Percentiles rank a stretch among this genome's conserved stretches.
phyloP scores from a whole-genome alignment of 2,329 filamentous ascomycete species.

The Lachnellula hyalina region DNA sequence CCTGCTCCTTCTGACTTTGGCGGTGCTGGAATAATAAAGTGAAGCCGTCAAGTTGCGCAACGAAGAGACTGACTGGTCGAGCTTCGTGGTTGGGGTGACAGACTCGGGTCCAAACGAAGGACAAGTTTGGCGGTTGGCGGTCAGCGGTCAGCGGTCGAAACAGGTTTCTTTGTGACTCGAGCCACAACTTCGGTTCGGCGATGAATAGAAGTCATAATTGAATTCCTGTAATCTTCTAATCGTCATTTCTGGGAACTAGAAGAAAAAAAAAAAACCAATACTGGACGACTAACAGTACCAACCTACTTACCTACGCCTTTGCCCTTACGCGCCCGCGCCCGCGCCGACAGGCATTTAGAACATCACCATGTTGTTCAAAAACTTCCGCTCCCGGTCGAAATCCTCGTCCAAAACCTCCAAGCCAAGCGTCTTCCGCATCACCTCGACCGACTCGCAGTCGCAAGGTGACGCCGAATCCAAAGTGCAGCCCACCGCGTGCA shows the following conservation, averaged over 20 bases:
- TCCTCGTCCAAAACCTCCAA: constrained; percentile 19
- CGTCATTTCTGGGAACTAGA: background rate
- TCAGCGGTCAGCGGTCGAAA: too few relatives aligned
- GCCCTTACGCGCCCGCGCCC: background rate
- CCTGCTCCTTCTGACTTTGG: background rate
- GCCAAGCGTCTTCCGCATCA: constrained; percentile 7
- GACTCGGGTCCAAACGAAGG: too few relatives aligned
- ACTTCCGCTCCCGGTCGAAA: constrained; percentile 16
- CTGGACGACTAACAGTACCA: background rate
- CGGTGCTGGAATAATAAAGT: background rate
- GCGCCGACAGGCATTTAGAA: background rate
- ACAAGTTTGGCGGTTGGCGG: too few relatives aligned
- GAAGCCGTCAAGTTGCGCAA: background rate
- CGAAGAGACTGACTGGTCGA: too few relatives aligned
- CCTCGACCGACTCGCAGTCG: constrained; percentile 5
- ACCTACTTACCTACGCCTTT: background rate
- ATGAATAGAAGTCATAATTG: background rate
- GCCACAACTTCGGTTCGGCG: background rate
- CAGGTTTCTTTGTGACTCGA: too few relatives aligned
- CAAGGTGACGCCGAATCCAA: background rate
- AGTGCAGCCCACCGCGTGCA: constrained; percentile 2
- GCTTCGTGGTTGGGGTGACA: too few relatives aligned
- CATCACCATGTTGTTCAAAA: constrained; percentile 21
- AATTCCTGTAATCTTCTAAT: background rate
- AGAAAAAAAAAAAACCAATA: background rate